Evolutionary conservation across 108 stramenopile genomes (phyloP).

Genomic region (Cyclotella sp.): DNA sequence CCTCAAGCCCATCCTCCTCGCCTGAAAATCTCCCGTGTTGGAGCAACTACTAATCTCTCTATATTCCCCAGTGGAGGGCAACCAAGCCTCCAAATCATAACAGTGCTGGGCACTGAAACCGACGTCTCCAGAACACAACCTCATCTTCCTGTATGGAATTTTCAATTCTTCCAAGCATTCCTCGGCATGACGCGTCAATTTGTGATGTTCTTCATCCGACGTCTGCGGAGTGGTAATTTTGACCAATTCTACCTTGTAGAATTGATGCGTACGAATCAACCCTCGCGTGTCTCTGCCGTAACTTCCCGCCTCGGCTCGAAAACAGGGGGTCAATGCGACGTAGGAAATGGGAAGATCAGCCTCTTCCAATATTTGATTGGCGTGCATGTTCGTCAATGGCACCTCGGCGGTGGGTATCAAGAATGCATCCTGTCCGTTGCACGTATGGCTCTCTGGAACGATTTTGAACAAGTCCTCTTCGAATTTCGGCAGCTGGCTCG

Average conservation of each 20-base stretch:
- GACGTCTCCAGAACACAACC: conserved; percentile 96
- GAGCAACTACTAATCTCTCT: conserved; percentile 96
- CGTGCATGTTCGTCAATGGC: conserved; percentile 93
- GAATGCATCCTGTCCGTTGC: conserved; percentile 97
- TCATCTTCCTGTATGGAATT: conserved; percentile 93
- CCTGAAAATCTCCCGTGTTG: conserved; percentile 98
- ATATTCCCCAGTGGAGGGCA: conserved; percentile 92
- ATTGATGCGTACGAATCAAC: conserved; percentile 98
- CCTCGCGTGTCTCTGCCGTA: conserved; percentile 96
- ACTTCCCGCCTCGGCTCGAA: conserved; percentile 98
- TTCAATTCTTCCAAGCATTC: conserved; percentile 84
- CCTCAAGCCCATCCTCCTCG: conserved; percentile 92
- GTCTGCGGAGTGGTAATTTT: conserved; percentile 88
- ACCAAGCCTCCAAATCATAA: conserved; percentile 99
- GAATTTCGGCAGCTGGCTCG: conserved; percentile 97
- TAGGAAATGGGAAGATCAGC: conserved; percentile 87
- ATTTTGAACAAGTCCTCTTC: conserved; percentile 96
- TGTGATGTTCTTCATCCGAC: conserved; percentile 87
- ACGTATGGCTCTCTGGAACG: conserved; percentile 76
- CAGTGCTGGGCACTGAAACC: conserved; percentile 94
- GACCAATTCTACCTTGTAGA: conserved; percentile 98
- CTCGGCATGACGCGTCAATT: conserved; percentile 87
- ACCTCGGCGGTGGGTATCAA: conserved; percentile 98
- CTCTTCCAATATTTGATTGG: conserved; percentile 87
- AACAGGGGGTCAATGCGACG: conserved; percentile 95